Evolutionary conservation across 2,329 filamentous ascomycete species (phyloP), one percentile per base, ranked within the genome.

Genomic region (Phyllosticta paracitricarpa): DNA sequence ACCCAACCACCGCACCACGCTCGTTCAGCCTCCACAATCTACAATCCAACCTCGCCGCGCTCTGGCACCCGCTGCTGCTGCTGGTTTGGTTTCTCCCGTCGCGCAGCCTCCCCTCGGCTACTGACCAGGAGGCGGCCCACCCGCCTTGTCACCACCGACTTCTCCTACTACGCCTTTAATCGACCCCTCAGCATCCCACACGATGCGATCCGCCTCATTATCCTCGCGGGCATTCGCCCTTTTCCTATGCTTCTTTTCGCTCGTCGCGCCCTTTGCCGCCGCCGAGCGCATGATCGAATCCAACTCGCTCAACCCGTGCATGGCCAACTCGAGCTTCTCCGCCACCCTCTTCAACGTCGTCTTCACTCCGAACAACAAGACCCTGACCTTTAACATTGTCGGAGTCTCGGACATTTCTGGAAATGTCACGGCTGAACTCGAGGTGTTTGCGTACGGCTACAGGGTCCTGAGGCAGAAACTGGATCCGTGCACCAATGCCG

Each of bases 291-390:
- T 90, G 70, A 88, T 97, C 69, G 81, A 86, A 68, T 94, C 92
- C 61, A 89, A 83, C 71, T 95, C 92, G 26, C 82, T 97, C 67
- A 91, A 89, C 74, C 83, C 88, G 55, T 97, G 92, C 76, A 89
- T 92, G 80, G 79, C 85, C 63, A 87, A 93, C 75, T 93, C 89
- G 28, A 87, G 86, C 70, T 95, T 97, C 86, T 89, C 89, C 4
- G 91, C 92, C 68, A 91, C 88, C 68, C 82, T 94, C 63, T 96
- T 97, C 83, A 88, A 95, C 68, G 88, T 96, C 73, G 78, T 84
- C 65, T 90, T 89, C 75, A 90, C 87, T 1, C 88, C 89, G 33
- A 78, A 81, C 71, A 95, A 96, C 76, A 81, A 82, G 67, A 86
- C 85, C 33, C 80, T 93, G 59, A 78, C 80, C 59, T 84, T 95